Conservation (phyloP, 1,284 basidiomycete species). For the Trametes hirsuta region DNA sequence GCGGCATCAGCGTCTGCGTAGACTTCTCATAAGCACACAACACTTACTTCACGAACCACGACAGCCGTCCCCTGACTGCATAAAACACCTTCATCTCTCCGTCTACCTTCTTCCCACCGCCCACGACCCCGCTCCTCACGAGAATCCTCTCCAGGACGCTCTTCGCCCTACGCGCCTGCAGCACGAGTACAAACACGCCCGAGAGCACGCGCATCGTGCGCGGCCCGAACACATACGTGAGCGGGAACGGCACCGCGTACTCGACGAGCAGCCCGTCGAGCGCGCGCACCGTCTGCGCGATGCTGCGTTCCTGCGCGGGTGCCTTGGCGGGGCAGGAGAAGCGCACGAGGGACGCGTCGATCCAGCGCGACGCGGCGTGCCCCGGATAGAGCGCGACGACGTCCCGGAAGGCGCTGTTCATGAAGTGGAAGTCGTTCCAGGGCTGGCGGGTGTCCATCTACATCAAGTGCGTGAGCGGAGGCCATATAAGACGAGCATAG, state of each 20-base stretch:
- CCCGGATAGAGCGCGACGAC: constrained; percentile 51
- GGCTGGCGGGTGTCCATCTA: constrained; percentile 73
- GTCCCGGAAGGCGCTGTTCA: constrained; percentile 79
- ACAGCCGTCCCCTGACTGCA: constrained; percentile 71
- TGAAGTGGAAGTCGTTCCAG: constrained; percentile 85
- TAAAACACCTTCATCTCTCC: constrained; percentile 69
- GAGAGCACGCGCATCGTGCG: constrained; percentile 63
- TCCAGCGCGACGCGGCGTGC: constrained; percentile 48
- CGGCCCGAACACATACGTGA: constrained; percentile 78
- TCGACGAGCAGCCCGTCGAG: constrained; percentile 73
- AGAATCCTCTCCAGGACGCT: constrained; percentile 69
- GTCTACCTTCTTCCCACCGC: constrained; percentile 34
- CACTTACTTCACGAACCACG: constrained; percentile 84
- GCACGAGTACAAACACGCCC: constrained; percentile 75
- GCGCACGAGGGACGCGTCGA: constrained; percentile 75
- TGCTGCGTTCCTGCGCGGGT: constrained; percentile 45
- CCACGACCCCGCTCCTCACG: constrained; percentile 50
- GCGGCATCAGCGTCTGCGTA: not conserved
- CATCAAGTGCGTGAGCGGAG: not conserved
- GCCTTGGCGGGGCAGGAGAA: constrained; percentile 55
- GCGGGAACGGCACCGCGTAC: constrained; percentile 81
- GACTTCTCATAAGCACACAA: not conserved
- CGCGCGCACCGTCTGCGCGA: constrained; percentile 56
- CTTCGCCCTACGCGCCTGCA: constrained; percentile 78
- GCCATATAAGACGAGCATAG: not conserved